phyloP scores from a whole-genome alignment of 2,329 filamentous ascomycete species.

The Diaporthe citri region DNA sequence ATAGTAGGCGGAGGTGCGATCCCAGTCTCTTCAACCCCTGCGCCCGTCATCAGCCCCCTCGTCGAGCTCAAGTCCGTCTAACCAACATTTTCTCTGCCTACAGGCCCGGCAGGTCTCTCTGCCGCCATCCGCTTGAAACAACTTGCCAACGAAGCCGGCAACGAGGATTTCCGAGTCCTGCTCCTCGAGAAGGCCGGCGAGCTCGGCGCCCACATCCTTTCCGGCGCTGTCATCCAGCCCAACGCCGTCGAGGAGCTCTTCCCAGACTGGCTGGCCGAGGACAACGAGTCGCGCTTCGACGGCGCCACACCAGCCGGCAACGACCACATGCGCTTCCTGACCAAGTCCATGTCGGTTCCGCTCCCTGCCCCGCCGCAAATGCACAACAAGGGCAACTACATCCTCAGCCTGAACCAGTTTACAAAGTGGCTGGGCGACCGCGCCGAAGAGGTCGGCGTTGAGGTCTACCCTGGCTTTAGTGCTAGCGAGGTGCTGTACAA shows the following conservation, averaged over 20 bases:
- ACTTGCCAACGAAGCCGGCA: slow-evolving; percentile 91
- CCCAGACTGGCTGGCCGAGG: slow-evolving; percentile 91
- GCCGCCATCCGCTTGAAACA: slow-evolving; percentile 97
- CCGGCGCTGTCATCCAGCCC: slow-evolving; percentile 94
- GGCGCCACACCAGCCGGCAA: slow-evolving; percentile 84
- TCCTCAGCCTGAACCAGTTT: slow-evolving; percentile 94
- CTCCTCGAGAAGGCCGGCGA: slow-evolving; percentile 96
- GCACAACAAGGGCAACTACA: slow-evolving; percentile 98
- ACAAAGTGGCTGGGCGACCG: slow-evolving; percentile 96
- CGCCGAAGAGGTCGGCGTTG: slow-evolving; percentile 95
- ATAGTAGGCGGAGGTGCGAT: slow-evolving; percentile 86
- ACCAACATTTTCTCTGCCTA: background rate
- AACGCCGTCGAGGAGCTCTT: slow-evolving; percentile 89
- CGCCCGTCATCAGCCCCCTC: background rate
- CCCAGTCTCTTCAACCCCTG: too few species aligned
- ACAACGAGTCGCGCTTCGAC: slow-evolving; percentile 89
- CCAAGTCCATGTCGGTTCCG: slow-evolving; percentile 81
- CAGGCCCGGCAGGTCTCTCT: slow-evolving; percentile 89
- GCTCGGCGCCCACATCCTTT: slow-evolving; percentile 93
- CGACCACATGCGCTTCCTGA: slow-evolving; percentile 95
- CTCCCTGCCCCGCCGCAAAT: slow-evolving; percentile 95
- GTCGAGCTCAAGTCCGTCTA: slow-evolving; percentile 1
- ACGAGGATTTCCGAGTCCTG: slow-evolving; percentile 94
- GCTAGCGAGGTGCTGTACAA: slow-evolving; percentile 93
- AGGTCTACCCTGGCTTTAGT: slow-evolving; percentile 96